Base-by-base conservation (phyloP, 108 stramenopile species). In the Nitzschia sp. region DNA sequence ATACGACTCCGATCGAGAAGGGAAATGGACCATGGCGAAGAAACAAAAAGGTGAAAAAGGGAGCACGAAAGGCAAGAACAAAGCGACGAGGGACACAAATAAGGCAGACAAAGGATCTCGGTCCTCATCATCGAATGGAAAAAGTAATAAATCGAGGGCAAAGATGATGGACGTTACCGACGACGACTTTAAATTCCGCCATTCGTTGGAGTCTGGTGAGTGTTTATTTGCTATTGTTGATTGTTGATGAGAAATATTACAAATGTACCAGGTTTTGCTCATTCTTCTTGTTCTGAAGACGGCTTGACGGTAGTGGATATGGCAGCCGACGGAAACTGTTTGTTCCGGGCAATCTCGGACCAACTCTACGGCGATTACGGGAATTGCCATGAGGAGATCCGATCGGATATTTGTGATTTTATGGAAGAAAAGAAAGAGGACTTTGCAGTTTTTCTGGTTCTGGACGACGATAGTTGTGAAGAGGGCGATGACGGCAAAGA, bases 261-360 rank as follows among this genome's bases (percentile, higher is more conserved):
- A 41, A 9, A 6, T 41, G 6, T 41, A 6, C 9, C 6, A 9
- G 13, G 6, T 41, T 13, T 41, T 41, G 6, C 50, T 23, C 50
- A 56, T 52, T 52, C 30, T 15, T 56, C 30, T 56, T 56, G 3
- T 13, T 56, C 36, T 15, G 17, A 28, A 33, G 73, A 64, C 3
- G 66, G 66, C 4, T 45, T 73, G 28, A 36, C 54, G 30, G 84
- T 93, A 25, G 64, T 67, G n/a, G 88, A 89, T 23, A 89, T 94
- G 77, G 23, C 45, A 6, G 53, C 88, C 5, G 92, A 94, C 63
- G 92, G 92, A 9, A 94, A 94, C 60, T 94, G 92, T 62, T 80
- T 94, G n/a, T 94, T 94, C 59, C 87, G 92, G 22, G 79, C 86
- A 1, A 60, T 94, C 1, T 85, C 89, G 17, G 89, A 94, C 67